These are phyloP conservation scores for Aspergillus taichungensis DNA, from an alignment of 495 filamentous ascomycete genomes.

Conservation along the genomic window DNA sequence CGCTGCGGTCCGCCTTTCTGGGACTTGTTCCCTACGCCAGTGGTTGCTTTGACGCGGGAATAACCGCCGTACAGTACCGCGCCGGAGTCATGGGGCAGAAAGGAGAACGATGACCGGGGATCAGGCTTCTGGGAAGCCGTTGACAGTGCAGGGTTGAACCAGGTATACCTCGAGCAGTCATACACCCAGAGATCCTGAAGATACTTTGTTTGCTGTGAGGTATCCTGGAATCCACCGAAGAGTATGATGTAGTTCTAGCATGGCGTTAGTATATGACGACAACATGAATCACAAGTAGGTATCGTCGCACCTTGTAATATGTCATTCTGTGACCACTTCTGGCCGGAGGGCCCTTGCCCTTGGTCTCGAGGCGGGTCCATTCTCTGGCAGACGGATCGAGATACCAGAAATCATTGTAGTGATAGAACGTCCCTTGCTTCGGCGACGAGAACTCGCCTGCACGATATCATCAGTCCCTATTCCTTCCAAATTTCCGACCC, in stretches of 20 bases:
- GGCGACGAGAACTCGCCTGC: conserved; percentile 59
- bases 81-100: conserved; percentile 81
- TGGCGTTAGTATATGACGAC: conserved; percentile 2
- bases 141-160: conserved; percentile 64
- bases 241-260: conserved; percentile 58
- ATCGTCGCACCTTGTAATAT: conserved; percentile 60
- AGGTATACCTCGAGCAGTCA: conserved; percentile 61
- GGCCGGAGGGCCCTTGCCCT: conserved; percentile 81
- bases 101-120: conserved; percentile 78
- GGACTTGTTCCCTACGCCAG: conserved; percentile 41
- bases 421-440: conserved; percentile 97
- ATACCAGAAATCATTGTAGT: conserved; percentile 98
- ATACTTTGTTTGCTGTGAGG: conserved; percentile 86
- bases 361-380: conserved; percentile 82
- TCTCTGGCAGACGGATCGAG: conserved; percentile 73
- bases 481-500: not conserved
- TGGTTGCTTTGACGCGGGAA: conserved; percentile 70
- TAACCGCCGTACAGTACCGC: conserved; percentile 90
- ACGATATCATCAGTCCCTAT: conserved; percentile 12
- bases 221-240: conserved; percentile 90
- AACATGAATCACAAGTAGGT: conserved; percentile 25
- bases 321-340: conserved; percentile 93
- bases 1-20: conserved; percentile 55
- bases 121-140: conserved; percentile 78
- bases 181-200: conserved; percentile 63